phyloP scores from a whole-genome alignment of 495 filamentous ascomycete genomes.

The Neurospora sp. region DNA sequence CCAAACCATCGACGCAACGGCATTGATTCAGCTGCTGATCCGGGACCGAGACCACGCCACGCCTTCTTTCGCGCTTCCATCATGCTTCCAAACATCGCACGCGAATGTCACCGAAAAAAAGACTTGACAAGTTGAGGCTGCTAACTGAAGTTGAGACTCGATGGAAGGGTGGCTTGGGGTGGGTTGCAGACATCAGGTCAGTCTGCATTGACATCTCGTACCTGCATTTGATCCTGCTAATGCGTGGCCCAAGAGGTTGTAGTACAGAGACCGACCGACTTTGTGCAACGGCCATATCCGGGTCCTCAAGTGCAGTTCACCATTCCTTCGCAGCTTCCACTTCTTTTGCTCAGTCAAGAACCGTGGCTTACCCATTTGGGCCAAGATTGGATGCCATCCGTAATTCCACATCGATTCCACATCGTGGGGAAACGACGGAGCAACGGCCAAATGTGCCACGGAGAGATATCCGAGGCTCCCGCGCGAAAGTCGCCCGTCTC shows the following conservation, averaged over 20 bases:
- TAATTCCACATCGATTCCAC: neutral
- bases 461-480: neutral
- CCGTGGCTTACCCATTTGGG: neutral
- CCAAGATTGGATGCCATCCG: neutral
- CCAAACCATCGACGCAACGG: neutral
- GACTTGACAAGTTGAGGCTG: neutral
- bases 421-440: neutral
- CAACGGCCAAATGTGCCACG: neutral
- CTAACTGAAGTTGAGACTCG: neutral
- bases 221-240: neutral
- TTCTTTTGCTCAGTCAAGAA: neutral
- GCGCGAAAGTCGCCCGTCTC: neutral
- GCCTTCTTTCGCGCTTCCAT: neutral
- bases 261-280: neutral
- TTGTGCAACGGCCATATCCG: neutral
- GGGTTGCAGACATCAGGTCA: neutral
- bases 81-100: neutral
- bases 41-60: neutral
- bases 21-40: neutral
- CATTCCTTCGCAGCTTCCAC: neutral
- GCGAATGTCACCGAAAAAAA: neutral
- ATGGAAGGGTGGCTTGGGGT: neutral
- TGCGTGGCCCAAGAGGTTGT: neutral
- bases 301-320: neutral
- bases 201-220: neutral